These are phyloP conservation scores for Trichosporon asahii DNA, from an alignment of 1,284 basidiomycete genomes.

Conservation along the genomic window DNA sequence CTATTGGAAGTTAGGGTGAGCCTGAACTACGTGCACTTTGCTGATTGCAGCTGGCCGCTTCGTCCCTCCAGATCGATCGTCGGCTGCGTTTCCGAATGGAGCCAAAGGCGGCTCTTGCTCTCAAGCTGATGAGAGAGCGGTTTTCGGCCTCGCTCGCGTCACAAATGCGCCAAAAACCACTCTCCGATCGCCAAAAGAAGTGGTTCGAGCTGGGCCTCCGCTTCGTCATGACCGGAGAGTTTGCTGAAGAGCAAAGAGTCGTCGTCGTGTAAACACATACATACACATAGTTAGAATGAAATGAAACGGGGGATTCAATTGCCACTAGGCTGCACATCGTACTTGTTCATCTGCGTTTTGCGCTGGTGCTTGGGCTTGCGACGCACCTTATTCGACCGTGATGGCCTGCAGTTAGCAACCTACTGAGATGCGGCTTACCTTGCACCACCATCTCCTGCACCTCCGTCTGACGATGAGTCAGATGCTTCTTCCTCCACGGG, in stretches of 20 bases:
- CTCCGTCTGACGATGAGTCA: slow-evolving; percentile 22
- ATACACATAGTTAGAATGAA: neutral
- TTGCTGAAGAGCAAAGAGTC: slow-evolving; percentile 27
- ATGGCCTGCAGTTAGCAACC: slow-evolving; percentile 7
- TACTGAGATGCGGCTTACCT: slow-evolving; percentile 5
- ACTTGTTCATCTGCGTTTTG: slow-evolving; percentile 23
- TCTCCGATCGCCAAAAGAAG: slow-evolving; percentile 60
- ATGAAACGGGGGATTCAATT: too few species aligned
- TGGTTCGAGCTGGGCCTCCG: slow-evolving; percentile 70
- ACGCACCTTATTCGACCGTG: slow-evolving; percentile 8
- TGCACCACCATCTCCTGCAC: slow-evolving; percentile 22
- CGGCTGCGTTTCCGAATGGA: slow-evolving; percentile 72
- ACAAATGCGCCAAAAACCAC: slow-evolving; percentile 58
- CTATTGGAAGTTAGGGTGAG: slow-evolving; percentile 73
- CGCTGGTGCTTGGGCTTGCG: slow-evolving; percentile 15
- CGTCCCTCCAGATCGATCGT: slow-evolving; percentile 74
- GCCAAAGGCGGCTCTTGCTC: slow-evolving; percentile 70
- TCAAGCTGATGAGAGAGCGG: slow-evolving; percentile 73
- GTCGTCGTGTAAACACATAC: slow-evolving; percentile 23
- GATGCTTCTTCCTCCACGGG: slow-evolving; percentile 20
- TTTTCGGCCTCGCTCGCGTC: slow-evolving; percentile 63
- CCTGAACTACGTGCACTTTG: slow-evolving; percentile 30
- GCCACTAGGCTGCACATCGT: slow-evolving; percentile 18
- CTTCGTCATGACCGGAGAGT: slow-evolving; percentile 48
- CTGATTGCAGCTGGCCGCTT: slow-evolving; percentile 63